Base-by-base conservation (phyloP, 2,329 filamentous ascomycete species). In the Exutisphaerella laricina region DNA sequence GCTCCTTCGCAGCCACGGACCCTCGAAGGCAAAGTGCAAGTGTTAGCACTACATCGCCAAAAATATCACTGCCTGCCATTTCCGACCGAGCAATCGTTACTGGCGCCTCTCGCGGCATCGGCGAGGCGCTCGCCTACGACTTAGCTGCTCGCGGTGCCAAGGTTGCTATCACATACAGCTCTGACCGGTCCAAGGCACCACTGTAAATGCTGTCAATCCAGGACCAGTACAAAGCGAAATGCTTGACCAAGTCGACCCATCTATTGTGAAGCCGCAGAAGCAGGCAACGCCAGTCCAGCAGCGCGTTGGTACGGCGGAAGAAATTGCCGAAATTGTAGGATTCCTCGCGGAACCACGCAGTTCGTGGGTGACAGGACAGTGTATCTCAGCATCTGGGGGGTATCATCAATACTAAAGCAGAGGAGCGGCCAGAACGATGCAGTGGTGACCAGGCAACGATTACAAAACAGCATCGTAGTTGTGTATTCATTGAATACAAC, bases 161-260 rank as follows among this genome's bases (percentile, higher is more conserved):
- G 41, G 64, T 73, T 7, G 60, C 59, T n/a, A 59, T 72, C 9
- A 66, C 63, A 9, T 72, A 69, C 55, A 66, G 60, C 13, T 71
- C 67, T 10, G 49, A 60, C 4, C 63, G 57, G 13, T 71, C 67
- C 41, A 58, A 58, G 28, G 78, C 0, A 75, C 75, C 45, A 82
- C 78, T 0, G 78, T 80, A 18, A 84, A 83, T 50, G 68, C 70
- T 0, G 72, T 83, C 2, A 73, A 72, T 14, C 77, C 78, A 0
- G 79, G 79, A 0, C 77, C 79, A 0, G 73, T 79, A 4, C 62
- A 73, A 60, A 79, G 70, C 21, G 76, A 79, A 5, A 72, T 83
- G 70, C 56, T 80, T 17, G 71, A 72, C 12, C 67, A 72, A 12
- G 72, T 79, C 9, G 70, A 72, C 0, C 56, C 65, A 40, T 69